Percentiles rank a stretch among this genome's conserved stretches.
Conservation (phyloP, 257 asterid species). For the Salvia miltiorrhiza region DNA sequence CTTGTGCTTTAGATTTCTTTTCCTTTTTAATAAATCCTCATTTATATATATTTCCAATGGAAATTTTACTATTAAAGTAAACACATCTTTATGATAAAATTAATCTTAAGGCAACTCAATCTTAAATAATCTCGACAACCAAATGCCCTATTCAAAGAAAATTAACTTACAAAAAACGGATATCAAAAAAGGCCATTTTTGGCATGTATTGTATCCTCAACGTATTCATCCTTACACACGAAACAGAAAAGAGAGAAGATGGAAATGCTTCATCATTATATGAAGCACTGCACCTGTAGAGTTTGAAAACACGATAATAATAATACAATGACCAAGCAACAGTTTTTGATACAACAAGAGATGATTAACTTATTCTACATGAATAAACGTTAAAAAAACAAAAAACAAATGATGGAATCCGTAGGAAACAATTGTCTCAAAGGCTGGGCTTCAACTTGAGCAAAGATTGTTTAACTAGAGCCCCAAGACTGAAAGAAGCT, state of each 20-base stretch:
- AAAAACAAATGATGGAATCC: conserved; percentile 1
- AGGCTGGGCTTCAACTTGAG: neutral
- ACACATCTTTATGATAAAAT: too few species aligned
- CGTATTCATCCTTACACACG: neutral
- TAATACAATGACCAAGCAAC: conserved; percentile 9
- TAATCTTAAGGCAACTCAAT: too few species aligned
- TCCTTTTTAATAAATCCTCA: too few species aligned
- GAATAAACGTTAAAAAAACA: neutral
- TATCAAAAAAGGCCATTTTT: neutral
- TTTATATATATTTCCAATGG: too few species aligned
- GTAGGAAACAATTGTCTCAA: neutral
- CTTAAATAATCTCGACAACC: too few species aligned
- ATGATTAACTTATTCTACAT: conserved; percentile 4
- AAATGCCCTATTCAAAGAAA: too few species aligned
- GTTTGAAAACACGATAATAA: neutral
- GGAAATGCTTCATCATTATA: neutral
- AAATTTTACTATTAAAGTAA: too few species aligned
- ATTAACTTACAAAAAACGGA: neutral
- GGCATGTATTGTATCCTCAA: neutral
- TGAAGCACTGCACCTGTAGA: neutral
- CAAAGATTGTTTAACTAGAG: conserved; percentile 25
- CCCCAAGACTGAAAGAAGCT: conserved; percentile 69
- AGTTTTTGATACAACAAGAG: conserved; percentile 14
- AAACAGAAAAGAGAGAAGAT: neutral
- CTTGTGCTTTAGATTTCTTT: too few species aligned